These are phyloP conservation scores for Backusella tuberculispora DNA, from an alignment of 192 early-diverging fungal genomes.

Conservation along the genomic window DNA sequence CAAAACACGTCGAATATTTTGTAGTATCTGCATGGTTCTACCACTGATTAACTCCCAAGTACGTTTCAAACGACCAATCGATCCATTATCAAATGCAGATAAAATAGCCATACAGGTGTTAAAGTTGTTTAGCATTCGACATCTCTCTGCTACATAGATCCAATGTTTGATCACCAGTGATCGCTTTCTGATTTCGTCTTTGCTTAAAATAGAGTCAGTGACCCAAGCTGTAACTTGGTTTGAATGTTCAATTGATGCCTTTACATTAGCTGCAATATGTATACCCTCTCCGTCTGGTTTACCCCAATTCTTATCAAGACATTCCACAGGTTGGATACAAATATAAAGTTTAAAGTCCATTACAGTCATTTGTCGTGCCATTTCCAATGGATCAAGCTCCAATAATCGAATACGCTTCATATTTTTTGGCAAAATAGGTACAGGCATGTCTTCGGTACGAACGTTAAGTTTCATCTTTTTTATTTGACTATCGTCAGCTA, in stretches of 20 bases:
- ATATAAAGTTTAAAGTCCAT: slow-evolving; percentile 81
- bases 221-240: slow-evolving; percentile 92
- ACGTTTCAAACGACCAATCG: slow-evolving; percentile 84
- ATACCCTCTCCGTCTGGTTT: slow-evolving; percentile 56
- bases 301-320: slow-evolving; percentile 86
- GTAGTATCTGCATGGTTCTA: slow-evolving; percentile 58
- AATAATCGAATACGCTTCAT: slow-evolving; percentile 77
- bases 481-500: slow-evolving; percentile 48
- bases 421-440: slow-evolving; percentile 79
- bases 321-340: slow-evolving; percentile 84
- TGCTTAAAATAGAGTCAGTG: slow-evolving; percentile 76
- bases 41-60: slow-evolving; percentile 76
- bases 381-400: slow-evolving; percentile 88
- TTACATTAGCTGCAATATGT: slow-evolving; percentile 78
- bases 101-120: slow-evolving; percentile 89
- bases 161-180: slow-evolving; percentile 78
- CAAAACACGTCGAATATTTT: slow-evolving; percentile 74
- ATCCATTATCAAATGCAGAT: slow-evolving; percentile 81
- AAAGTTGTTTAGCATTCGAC: slow-evolving; percentile 87
- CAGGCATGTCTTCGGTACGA: slow-evolving; percentile 62
- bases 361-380: slow-evolving; percentile 92
- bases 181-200: slow-evolving; percentile 81
- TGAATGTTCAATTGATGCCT: slow-evolving; percentile 81
- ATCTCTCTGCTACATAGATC: slow-evolving; percentile 78
- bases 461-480: slow-evolving; percentile 68